These are phyloP conservation scores for Beauveria sp. DNA, from an alignment of 2,329 filamentous ascomycete genomes.

Conservation along the genomic window DNA sequence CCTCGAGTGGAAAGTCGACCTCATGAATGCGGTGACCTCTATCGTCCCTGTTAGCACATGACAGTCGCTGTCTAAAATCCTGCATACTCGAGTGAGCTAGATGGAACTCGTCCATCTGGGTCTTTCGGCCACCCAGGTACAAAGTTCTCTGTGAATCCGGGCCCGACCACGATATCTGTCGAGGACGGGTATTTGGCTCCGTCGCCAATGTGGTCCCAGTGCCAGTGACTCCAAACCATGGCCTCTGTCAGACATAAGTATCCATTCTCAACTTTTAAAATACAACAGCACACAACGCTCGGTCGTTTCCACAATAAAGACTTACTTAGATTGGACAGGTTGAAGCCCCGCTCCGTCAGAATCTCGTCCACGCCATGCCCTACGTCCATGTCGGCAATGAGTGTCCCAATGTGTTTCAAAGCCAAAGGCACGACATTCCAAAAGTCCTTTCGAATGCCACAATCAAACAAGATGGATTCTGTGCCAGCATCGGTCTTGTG, in stretches of 20 bases:
- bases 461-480: constrained; percentile 14
- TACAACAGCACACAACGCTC: neutral
- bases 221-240: constrained; percentile 32
- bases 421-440: constrained; percentile 11
- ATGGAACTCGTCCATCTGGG: constrained; percentile 24
- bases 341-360: constrained; percentile 9
- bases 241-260: neutral
- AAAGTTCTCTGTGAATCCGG: constrained; percentile 39
- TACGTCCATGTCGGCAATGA: constrained; percentile 11
- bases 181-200: constrained; percentile 35
- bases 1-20: constrained; percentile 23
- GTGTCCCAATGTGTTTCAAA: constrained; percentile 4
- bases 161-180: constrained; percentile 43
- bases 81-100: constrained; percentile 26
- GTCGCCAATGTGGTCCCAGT: constrained; percentile 47
- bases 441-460: constrained; percentile 14
- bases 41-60: neutral
- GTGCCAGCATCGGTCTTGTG: neutral
- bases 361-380: constrained; percentile 15
- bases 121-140: constrained; percentile 39
- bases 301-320: neutral
- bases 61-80: neutral
- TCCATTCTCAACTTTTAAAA: fast-evolving
- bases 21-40: constrained; percentile 22
- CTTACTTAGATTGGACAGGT: constrained; percentile 11